Evolutionary conservation across 768 basidiomycete species (phyloP).

Genomic region (Pisolithus microcarpus): DNA sequence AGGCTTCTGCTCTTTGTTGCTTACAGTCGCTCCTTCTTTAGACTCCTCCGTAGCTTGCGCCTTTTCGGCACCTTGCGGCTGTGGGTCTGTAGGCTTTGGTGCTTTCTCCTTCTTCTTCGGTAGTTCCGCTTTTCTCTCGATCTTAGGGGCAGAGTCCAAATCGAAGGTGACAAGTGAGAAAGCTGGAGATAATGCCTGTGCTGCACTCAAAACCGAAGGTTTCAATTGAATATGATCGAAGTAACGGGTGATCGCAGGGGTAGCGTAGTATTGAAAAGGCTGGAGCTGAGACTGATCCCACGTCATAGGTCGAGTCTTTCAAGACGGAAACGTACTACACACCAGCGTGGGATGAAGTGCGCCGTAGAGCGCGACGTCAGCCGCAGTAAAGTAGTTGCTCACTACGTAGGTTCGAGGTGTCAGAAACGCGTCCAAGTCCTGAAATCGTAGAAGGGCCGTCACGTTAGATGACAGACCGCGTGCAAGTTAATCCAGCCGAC

Average conservation of each 20-base stretch:
- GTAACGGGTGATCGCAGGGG: conserved; percentile 84
- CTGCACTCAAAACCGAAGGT: conserved; percentile 52
- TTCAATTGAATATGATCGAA: conserved; percentile 88
- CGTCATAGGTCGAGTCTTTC: conserved; percentile 3
- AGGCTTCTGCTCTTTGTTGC: conserved; percentile 25
- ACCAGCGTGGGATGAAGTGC: conserved; percentile 81
- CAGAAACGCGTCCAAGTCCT: conserved; percentile 71
- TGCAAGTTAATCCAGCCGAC: conserved; percentile 28
- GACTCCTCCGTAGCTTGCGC: conserved; percentile 31
- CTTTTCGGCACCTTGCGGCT: conserved; percentile 21
- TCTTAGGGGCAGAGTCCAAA: conserved; percentile 64
- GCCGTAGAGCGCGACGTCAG: conserved; percentile 87
- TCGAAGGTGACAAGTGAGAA: conserved; percentile 62
- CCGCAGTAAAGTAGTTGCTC: conserved; percentile 76
- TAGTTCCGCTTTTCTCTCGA: conserved; percentile 64
- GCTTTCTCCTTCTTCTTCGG: conserved; percentile 74
- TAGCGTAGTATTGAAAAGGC: conserved; percentile 66
- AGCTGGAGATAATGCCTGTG: conserved; percentile 42
- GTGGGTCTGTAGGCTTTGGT: conserved; percentile 26
- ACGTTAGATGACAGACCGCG: neutral
- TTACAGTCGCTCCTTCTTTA: conserved; percentile 12
- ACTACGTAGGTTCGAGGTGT: conserved; percentile 79
- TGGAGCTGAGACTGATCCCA: conserved; percentile 55
- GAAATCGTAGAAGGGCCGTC: neutral
- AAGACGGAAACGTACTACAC: conserved; percentile 19